A percentile compares a stretch with the other conserved stretches of the same genome.
Evolutionary conservation across 2,329 filamentous ascomycete species (phyloP).

Genomic region (Colletotrichum shisoi): DNA sequence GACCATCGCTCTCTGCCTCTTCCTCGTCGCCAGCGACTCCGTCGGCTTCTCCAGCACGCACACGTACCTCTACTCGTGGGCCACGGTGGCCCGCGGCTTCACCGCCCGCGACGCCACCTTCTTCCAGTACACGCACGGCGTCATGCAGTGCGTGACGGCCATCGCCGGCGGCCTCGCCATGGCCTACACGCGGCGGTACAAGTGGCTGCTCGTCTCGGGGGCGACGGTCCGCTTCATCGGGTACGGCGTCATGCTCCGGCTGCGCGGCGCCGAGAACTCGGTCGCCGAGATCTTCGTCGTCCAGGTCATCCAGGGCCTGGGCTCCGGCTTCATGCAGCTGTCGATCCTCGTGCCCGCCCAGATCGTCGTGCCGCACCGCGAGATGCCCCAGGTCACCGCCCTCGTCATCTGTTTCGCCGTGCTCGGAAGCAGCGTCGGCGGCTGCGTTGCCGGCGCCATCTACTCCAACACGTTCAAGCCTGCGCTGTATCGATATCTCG

Average conservation of each 20-base stretch:
- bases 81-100: slow-evolving; percentile 50
- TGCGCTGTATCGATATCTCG: slow-evolving; percentile 19
- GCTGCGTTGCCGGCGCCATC: slow-evolving; percentile 46
- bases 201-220: slow-evolving; percentile 45
- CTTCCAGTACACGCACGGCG: slow-evolving; percentile 47
- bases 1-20: slow-evolving; percentile 42
- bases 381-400: slow-evolving; percentile 48
- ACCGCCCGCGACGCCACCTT: slow-evolving; percentile 44
- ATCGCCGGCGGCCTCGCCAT: slow-evolving; percentile 52
- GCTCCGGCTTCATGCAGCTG: slow-evolving; percentile 45
- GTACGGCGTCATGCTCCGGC: slow-evolving; percentile 47
- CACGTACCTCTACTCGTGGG: slow-evolving; percentile 54
- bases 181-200: slow-evolving; percentile 47
- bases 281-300: slow-evolving; percentile 51
- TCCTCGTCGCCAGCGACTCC: slow-evolving; percentile 43
- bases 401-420: slow-evolving; percentile 45
- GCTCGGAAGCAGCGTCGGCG: slow-evolving; percentile 47
- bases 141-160: slow-evolving; percentile 51
- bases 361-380: slow-evolving; percentile 44
- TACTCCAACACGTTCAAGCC: slow-evolving; percentile 48
- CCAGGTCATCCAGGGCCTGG: slow-evolving; percentile 48
- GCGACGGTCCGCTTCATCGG: slow-evolving; percentile 47
- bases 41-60: slow-evolving; percentile 48
- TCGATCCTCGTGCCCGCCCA: slow-evolving; percentile 46
- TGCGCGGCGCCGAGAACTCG: slow-evolving; percentile 44